Evolutionary conservation across 805 yeast species (phyloP).

Genomic region (Wickerhamiella domercqiae): DNA sequence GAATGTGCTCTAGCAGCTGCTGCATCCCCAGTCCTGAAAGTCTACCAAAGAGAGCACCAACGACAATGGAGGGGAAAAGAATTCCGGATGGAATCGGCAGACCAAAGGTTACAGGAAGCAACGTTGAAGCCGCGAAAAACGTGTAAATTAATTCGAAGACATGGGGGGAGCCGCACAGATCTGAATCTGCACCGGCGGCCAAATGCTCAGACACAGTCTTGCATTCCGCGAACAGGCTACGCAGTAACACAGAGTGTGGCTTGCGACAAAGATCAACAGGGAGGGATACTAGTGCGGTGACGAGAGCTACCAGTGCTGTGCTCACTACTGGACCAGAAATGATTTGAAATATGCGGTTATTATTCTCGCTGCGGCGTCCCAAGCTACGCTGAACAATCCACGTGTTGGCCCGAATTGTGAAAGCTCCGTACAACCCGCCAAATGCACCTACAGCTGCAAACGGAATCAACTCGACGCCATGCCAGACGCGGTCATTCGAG

Average conservation of each 20-base stretch:
- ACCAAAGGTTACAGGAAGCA: conserved; percentile 60
- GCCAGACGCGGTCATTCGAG: conserved; percentile 57
- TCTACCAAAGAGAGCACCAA: conserved; percentile 90
- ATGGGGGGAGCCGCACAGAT: conserved; percentile 9
- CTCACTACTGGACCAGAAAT: conserved; percentile 29
- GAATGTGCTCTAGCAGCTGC: conserved; percentile 39
- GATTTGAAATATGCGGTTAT: background rate
- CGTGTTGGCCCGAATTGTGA: conserved; percentile 35
- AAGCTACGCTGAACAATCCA: conserved; percentile 26
- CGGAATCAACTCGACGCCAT: conserved; percentile 53
- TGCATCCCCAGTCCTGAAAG: conserved; percentile 66
- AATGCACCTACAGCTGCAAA: conserved; percentile 53
- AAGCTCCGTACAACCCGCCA: conserved; percentile 54
- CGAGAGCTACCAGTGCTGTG: conserved; percentile 31
- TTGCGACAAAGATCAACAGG: conserved; percentile 27
- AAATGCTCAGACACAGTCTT: conserved; percentile 7
- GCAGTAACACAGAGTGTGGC: conserved; percentile 36
- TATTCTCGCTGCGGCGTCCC: conserved; percentile 11
- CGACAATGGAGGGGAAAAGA: conserved; percentile 92
- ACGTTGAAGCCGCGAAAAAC: conserved; percentile 36
- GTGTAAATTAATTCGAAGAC: conserved; percentile 26
- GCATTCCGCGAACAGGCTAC: conserved; percentile 61
- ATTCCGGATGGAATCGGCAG: conserved; percentile 84
- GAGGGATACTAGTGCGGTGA: conserved; percentile 40
- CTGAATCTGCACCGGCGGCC: too few species aligned